Evolutionary conservation across 176 grass and related monocot species (phyloP).

Genomic region (Chrysopogon serrulatus): DNA sequence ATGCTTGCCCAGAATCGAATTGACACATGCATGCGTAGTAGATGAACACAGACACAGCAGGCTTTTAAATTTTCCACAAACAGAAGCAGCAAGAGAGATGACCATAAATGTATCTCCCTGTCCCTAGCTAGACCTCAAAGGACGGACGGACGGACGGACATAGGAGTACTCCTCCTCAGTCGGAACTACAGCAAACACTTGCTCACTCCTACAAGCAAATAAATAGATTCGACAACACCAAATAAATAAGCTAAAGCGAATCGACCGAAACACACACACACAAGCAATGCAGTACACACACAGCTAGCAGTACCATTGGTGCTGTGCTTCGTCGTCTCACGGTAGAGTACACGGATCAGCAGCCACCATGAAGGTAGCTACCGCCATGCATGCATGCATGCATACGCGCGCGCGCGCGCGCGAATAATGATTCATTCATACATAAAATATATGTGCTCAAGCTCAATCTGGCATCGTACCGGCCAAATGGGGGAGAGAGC

Average conservation of each 20-base stretch:
- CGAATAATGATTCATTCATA: neutral
- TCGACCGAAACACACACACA: neutral
- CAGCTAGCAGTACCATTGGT: neutral
- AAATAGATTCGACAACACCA: slow-evolving; percentile 20
- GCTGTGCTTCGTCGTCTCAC: too few species aligned
- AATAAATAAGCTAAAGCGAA: neutral
- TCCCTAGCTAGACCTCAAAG: neutral
- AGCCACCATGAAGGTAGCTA: neutral
- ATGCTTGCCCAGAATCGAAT: slow-evolving; percentile 26
- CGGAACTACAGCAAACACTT: slow-evolving; percentile 30
- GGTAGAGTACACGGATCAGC: slow-evolving; percentile 21
- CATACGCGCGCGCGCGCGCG: neutral
- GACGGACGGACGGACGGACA: neutral
- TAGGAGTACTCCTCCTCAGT: neutral
- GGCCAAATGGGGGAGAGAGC: slow-evolving; percentile 30
- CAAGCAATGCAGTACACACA: slow-evolving; percentile 26
- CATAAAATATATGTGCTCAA: slow-evolving; percentile 50
- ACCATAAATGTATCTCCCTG: slow-evolving; percentile 36
- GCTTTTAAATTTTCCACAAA: slow-evolving; percentile 29
- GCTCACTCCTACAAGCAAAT: slow-evolving; percentile 28
- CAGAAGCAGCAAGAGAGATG: slow-evolving; percentile 43
- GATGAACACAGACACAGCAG: slow-evolving; percentile 2
- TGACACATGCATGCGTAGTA: slow-evolving; percentile 33
- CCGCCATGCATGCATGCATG: slow-evolving; percentile 37
- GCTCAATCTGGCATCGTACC: slow-evolving; percentile 36